Evolutionary conservation across 169 alveolate species (phyloP).

Genomic region (Plasmodium vinckei): DNA sequence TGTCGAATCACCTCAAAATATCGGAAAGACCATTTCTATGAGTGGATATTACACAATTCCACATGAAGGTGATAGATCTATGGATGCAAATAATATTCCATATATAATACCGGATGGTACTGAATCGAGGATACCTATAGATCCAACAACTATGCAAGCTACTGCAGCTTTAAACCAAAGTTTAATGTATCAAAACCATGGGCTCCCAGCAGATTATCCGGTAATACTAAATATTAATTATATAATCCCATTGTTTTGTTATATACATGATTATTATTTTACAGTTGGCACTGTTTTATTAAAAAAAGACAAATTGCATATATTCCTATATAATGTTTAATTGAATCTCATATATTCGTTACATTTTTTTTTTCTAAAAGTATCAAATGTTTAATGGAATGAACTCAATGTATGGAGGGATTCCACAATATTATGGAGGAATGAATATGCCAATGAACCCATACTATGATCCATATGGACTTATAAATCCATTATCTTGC

Average conservation of each 20-base stretch:
- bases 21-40: constrained; percentile 31
- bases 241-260: too few relatives aligned
- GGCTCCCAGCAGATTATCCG: constrained; percentile 65
- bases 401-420: constrained; percentile 68
- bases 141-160: constrained; percentile 76
- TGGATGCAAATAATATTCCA: constrained; percentile 62
- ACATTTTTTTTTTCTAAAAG: constrained; percentile 17
- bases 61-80: constrained; percentile 38
- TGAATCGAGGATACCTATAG: constrained; percentile 49
- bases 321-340: too few relatives aligned
- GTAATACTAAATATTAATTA: constrained; percentile 20
- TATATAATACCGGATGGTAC: constrained; percentile 54
- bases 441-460: constrained; percentile 74
- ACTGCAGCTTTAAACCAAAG: constrained; percentile 74
- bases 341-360: background rate
- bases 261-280: too few relatives aligned
- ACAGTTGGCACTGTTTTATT: too few relatives aligned
- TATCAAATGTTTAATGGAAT: constrained; percentile 73
- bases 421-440: constrained; percentile 74
- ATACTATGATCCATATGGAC: constrained; percentile 74
- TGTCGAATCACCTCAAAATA: constrained; percentile 25
- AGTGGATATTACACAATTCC: constrained; percentile 56
- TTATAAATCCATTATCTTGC: constrained; percentile 75
- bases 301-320: too few relatives aligned
- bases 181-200: constrained; percentile 70